Conservation (phyloP, 2,329 filamentous ascomycete species). For the Aspergillus brunneoviolaceus region DNA sequence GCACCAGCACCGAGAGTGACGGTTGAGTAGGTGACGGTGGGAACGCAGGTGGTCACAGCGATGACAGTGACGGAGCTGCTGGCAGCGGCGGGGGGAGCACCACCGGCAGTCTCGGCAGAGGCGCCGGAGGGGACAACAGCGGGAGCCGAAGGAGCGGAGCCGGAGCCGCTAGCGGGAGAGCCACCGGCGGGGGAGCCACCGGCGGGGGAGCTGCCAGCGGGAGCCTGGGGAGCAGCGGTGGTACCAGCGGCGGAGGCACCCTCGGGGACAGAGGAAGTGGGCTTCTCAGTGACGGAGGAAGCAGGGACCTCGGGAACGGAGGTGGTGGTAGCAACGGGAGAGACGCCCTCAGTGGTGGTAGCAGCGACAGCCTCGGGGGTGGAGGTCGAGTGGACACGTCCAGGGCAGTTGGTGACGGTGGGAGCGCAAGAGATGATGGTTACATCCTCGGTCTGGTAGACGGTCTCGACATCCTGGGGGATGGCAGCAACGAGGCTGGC, state of each 20-base stretch:
- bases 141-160: slow-evolving; percentile 13
- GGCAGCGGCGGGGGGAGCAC: slow-evolving; percentile 13
- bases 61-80: slow-evolving; percentile 26
- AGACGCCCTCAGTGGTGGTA: slow-evolving; percentile 10
- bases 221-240: slow-evolving; percentile 3
- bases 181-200: neutral
- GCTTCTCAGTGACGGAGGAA: neutral
- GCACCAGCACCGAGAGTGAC: slow-evolving; percentile 23
- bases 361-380: slow-evolving; percentile 25
- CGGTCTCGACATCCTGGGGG: slow-evolving; percentile 42
- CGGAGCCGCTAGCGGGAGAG: slow-evolving; percentile 10
- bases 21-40: slow-evolving; percentile 34
- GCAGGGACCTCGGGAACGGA: slow-evolving; percentile 1
- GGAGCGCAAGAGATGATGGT: slow-evolving; percentile 64
- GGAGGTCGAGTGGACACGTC: slow-evolving; percentile 21
- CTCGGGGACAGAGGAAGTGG: neutral
- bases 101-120: slow-evolving; percentile 15
- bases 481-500: slow-evolving; percentile 42
- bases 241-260: neutral
- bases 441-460: slow-evolving; percentile 60
- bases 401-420: slow-evolving; percentile 61
- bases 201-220: slow-evolving; percentile 9
- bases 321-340: slow-evolving; percentile 10
- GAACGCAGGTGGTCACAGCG: slow-evolving; percentile 33
- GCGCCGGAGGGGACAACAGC: slow-evolving; percentile 17